A percentile compares a stretch with the other conserved stretches of the same genome.
Conservation (phyloP, 208 protist species). For the Borovskyia barvae region DNA sequence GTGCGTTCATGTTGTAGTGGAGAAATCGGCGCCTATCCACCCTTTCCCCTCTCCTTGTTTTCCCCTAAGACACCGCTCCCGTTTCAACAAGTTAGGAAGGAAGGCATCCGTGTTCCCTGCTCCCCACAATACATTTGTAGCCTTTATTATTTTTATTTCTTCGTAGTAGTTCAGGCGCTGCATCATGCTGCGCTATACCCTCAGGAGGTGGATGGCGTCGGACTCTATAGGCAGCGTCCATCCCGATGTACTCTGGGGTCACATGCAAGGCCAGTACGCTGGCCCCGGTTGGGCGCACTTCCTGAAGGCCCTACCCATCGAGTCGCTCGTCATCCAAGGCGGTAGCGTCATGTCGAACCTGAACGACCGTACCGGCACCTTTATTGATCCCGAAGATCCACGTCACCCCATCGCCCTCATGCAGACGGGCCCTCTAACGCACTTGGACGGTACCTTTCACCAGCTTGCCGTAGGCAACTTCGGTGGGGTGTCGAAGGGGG, state of each 20-base stretch:
- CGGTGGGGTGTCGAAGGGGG: constrained; percentile 46
- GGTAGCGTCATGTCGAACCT: constrained; percentile 71
- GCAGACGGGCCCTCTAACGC: constrained; percentile 57
- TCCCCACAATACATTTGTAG: background rate
- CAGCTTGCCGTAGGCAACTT: constrained; percentile 71
- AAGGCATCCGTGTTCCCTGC: background rate
- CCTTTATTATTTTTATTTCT: constrained; percentile 1
- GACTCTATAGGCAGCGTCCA: constrained; percentile 77
- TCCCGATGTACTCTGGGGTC: constrained; percentile 81
- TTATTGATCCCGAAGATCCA: constrained; percentile 82
- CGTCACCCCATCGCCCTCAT: constrained; percentile 71
- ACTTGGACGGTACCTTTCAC: constrained; percentile 67
- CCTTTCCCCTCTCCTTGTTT: no score
- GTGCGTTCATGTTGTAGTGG: no score
- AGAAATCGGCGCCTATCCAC: no score
- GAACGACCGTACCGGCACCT: constrained; percentile 76
- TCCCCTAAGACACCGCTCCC: no score
- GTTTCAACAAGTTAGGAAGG: background rate
- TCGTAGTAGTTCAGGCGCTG: background rate
- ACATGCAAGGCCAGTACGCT: constrained; percentile 79
- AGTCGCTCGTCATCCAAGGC: constrained; percentile 75
- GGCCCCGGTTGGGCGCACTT: constrained; percentile 78
- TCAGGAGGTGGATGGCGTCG: constrained; percentile 28
- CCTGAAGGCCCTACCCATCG: constrained; percentile 70
- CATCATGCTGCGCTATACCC: constrained; percentile 69